Conservation (phyloP, 2,329 filamentous ascomycete genomes). For the Ascochyta koolunga region DNA sequence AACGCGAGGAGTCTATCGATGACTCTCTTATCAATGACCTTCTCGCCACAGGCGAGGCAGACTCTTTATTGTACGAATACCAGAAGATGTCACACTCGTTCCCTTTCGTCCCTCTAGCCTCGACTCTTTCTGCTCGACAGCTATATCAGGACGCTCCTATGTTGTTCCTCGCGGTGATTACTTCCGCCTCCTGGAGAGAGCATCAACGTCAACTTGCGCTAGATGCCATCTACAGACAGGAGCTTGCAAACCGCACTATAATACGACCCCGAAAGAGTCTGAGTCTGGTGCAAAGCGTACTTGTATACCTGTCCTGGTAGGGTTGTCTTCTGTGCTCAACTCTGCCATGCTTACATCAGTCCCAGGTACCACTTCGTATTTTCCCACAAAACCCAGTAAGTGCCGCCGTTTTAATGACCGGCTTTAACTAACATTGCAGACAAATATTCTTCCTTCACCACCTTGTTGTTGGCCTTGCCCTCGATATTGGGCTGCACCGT, state of each 20-base stretch:
- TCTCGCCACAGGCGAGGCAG: conserved; percentile 32
- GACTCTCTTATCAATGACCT: conserved; percentile 27
- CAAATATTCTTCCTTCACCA: conserved; percentile 41
- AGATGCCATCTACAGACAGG: conserved; percentile 34
- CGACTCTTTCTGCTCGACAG: conserved; percentile 19
- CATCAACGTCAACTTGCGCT: conserved; percentile 34
- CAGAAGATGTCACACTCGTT: conserved; percentile 37
- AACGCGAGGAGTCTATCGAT: conserved; percentile 30
- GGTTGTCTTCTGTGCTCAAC: neutral
- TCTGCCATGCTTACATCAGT: neutral
- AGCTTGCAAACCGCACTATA: conserved; percentile 44
- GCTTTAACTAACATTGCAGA: neutral
- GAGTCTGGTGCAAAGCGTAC: conserved; percentile 40
- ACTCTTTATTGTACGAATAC: conserved; percentile 34
- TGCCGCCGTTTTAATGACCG: neutral
- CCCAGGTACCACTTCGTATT: conserved; percentile 45
- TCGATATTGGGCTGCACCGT: conserved; percentile 41
- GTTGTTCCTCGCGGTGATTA: conserved; percentile 41
- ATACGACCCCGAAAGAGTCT: conserved; percentile 36
- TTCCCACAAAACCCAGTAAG: conserved; percentile 44
- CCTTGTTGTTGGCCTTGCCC: conserved; percentile 37
- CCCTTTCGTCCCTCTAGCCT: conserved; percentile 38
- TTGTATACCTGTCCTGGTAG: conserved; percentile 44
- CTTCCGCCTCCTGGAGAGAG: conserved; percentile 36
- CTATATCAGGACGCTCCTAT: conserved; percentile 37